phyloP scores from a whole-genome alignment of 2,329 filamentous ascomycete genomes.

The Stemphylium lycopersici region DNA sequence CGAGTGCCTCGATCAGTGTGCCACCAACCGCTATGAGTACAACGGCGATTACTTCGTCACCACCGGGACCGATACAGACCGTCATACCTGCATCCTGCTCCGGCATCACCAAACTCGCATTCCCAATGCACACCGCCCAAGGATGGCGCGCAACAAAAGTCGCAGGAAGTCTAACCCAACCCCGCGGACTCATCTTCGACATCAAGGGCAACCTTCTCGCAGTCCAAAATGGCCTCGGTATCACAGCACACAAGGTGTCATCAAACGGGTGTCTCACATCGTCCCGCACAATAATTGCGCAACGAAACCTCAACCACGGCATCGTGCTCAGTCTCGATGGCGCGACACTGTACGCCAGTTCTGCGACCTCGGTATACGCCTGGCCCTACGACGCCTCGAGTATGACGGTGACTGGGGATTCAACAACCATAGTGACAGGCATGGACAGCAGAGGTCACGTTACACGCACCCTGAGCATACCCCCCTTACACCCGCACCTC shows the following conservation, averaged over 20 bases:
- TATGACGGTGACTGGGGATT: slow-evolving; percentile 39
- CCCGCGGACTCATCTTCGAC: slow-evolving; percentile 51
- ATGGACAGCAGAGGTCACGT: slow-evolving; percentile 38
- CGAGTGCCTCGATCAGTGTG: slow-evolving; percentile 15
- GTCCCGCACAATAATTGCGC: slow-evolving; percentile 27
- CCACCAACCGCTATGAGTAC: slow-evolving; percentile 25
- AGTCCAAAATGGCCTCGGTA: slow-evolving; percentile 47
- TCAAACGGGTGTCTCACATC: slow-evolving; percentile 40
- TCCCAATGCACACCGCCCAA: slow-evolving; percentile 22
- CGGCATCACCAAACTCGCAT: slow-evolving; percentile 26
- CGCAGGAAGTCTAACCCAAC: slow-evolving; percentile 47
- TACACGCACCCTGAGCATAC: slow-evolving; percentile 33
- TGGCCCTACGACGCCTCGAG: slow-evolving; percentile 36
- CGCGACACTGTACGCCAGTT: slow-evolving; percentile 40
- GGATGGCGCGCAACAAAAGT: slow-evolving; percentile 47
- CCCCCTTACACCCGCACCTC: slow-evolving; percentile 45
- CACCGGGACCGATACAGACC: slow-evolving; percentile 23
- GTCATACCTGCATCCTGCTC: slow-evolving; percentile 29
- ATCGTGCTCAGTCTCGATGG: slow-evolving; percentile 36
- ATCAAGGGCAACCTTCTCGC: slow-evolving; percentile 50
- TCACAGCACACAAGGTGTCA: slow-evolving; percentile 48
- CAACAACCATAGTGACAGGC: slow-evolving; percentile 27
- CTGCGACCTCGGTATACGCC: slow-evolving; percentile 31
- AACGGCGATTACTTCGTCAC: slow-evolving; percentile 11
- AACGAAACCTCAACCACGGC: slow-evolving; percentile 39